Base-by-base conservation (phyloP, 495 filamentous ascomycete species). In the Penicillium arizonense region DNA sequence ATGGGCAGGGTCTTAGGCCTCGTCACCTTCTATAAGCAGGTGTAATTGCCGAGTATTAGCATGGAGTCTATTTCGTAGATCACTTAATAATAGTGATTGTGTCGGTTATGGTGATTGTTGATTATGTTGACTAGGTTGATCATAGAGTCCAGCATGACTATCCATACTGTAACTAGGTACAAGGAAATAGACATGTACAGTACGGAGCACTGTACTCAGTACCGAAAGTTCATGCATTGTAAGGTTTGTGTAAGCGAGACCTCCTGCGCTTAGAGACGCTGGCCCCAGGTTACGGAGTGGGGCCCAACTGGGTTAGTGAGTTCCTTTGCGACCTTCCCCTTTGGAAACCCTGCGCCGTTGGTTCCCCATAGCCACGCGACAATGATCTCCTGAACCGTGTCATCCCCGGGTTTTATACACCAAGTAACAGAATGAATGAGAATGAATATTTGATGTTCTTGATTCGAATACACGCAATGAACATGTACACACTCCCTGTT, bases 241-340 rank as follows among this genome's bases (percentile, higher is more conserved):
- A 61, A 58, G 45, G 63, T 63, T 60, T 34, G 23, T 44, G 21
- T 60, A 65, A 63, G 56, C 63, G 60, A 63, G 51, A 44, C 42
- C 43, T 48, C 38, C 57, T 53, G 61, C 61, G 61, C 61, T 53
- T 55, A 53, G 56, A 65, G 59, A 56, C 62, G 62, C 62, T 56
- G 58, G 55, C 35, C 47, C 21, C 40, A 47, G 37, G 18, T 43
- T 50, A 36, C 48, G 48, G 48, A 50, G 38, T 7, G 41, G 48
- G 5, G 30, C 48, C 30, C 3, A 50, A 50, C 8, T 2, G 20
- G 48, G 40, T 40, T 50, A 50, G 48, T 32, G 26, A 7, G 8
- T 24, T 16, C 1, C 11, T 43, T 43, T 50, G 48, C 34, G 30
- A 50, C 48, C 48, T 50, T 50, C 48, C 48, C 48, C 33, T 50